Evolutionary conservation across 179 eudicot species (phyloP).

Genomic region (Silene coronaria): DNA sequence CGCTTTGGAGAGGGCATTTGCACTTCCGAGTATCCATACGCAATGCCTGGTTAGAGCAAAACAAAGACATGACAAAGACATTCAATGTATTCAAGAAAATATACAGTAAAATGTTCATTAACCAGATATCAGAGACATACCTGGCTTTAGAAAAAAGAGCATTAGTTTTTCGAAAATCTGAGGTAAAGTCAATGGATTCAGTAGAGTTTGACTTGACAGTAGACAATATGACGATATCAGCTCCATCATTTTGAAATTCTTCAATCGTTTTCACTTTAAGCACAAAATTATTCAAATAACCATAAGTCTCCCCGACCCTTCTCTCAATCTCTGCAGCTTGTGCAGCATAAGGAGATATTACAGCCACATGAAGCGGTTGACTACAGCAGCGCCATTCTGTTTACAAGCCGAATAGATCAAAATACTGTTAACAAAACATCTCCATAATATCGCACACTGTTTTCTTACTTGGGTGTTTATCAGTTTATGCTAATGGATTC

Average conservation of each 20-base stretch:
- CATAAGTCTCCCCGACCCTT: slow-evolving; percentile 40
- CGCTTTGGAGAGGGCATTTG: slow-evolving; percentile 32
- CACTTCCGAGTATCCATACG: slow-evolving; percentile 71
- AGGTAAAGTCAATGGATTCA: slow-evolving; percentile 46
- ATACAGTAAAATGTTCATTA: background rate
- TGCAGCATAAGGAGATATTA: slow-evolving; percentile 48
- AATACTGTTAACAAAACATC: background rate
- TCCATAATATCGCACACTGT: background rate
- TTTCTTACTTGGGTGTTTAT: too few relatives aligned
- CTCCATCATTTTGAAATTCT: slow-evolving; percentile 68
- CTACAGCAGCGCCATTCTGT: slow-evolving; percentile 28
- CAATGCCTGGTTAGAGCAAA: slow-evolving; percentile 31
- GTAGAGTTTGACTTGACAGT: slow-evolving; percentile 53
- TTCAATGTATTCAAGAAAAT: background rate
- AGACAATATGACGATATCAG: slow-evolving; percentile 58
- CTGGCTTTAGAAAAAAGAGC: slow-evolving; percentile 66
- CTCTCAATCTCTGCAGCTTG: slow-evolving; percentile 53
- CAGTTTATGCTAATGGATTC: background rate
- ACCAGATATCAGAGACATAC: slow-evolving; percentile 23
- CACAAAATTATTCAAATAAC: slow-evolving; percentile 33
- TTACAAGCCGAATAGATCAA: background rate
- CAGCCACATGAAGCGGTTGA: slow-evolving; percentile 31
- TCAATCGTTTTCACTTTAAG: slow-evolving; percentile 60
- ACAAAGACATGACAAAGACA: background rate
- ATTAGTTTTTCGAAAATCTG: slow-evolving; percentile 43